Conservation (phyloP, 768 basidiomycete species). For the Ramaria sp. region DNA sequence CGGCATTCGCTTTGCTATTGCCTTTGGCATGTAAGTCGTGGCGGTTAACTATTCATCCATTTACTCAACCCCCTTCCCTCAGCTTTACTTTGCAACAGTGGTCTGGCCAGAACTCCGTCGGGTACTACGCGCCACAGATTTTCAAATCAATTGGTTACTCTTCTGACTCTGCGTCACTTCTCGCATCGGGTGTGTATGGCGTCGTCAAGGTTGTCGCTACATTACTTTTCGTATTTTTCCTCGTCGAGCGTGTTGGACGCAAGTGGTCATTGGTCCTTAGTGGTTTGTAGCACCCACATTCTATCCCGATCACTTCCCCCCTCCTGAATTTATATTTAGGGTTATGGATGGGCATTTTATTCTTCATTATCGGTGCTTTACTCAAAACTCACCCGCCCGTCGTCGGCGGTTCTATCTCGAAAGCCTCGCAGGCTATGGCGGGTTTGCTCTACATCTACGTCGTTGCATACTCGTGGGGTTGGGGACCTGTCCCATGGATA, state of each 20-base stretch:
- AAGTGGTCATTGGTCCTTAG: slow-evolving; percentile 51
- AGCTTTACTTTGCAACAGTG: slow-evolving; percentile 70
- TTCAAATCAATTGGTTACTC: slow-evolving; percentile 64
- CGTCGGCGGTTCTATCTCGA: slow-evolving; percentile 27
- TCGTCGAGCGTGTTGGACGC: slow-evolving; percentile 60
- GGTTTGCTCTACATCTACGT: slow-evolving; percentile 82
- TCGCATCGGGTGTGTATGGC: slow-evolving; percentile 64
- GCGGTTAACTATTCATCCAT: neutral
- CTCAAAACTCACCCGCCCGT: slow-evolving; percentile 67
- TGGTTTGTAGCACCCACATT: neutral
- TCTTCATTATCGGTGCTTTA: slow-evolving; percentile 79
- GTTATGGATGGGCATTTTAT: slow-evolving; percentile 66
- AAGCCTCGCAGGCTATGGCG: slow-evolving; percentile 68
- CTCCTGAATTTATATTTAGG: slow-evolving; percentile 25
- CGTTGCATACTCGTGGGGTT: slow-evolving; percentile 81
- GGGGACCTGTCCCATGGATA: slow-evolving; percentile 52
- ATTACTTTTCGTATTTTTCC: slow-evolving; percentile 51
- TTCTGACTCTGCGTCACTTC: slow-evolving; percentile 45
- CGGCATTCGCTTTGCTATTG: slow-evolving; percentile 74
- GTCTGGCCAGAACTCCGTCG: slow-evolving; percentile 76
- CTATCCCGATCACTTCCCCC: neutral
- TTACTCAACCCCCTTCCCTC: neutral
- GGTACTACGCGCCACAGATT: slow-evolving; percentile 68
- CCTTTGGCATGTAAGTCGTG: slow-evolving; percentile 42
- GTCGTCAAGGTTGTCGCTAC: slow-evolving; percentile 63